Base-by-base conservation (phyloP, 352 stramenopile genomes). In the Phytophthora meadii region DNA sequence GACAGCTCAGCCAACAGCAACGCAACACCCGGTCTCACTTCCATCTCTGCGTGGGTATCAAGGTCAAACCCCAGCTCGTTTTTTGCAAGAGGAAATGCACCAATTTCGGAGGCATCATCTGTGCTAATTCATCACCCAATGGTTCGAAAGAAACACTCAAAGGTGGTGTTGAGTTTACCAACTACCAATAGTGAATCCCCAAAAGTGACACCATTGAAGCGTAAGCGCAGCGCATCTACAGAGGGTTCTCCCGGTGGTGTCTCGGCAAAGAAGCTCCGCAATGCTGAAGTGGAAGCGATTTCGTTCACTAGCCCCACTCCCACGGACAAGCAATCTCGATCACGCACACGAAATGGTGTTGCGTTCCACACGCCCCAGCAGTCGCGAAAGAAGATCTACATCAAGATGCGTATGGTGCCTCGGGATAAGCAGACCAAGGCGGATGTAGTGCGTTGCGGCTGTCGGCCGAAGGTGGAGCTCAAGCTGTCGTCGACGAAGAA, bases 351-450 rank as follows among this genome's bases (percentile, higher is more conserved):
- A 61, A 62, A 66, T 67, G 58, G 28, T 5, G 54, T 79, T 42
- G 61, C 68, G 7, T 77, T 76, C 40, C 74, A 87, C 46, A 90
- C 83, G 8, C 79, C 81, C 4, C 77, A 79, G 28, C 79, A 80
- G 47, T 73, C 71, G 2, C 70, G 71, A 34, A 91, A 92, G 67
- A 94, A 94, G 51, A 79, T 91, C 46, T 88, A 86, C 54, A 89
- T 94, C 65, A 94, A 92, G 65, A 86, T 94, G 59, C 86, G 86
- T 25, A 90, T 94, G 67, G 82, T 92, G 39, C 86, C 86, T 11
- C 76, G 70, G n/a, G 82, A 94, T 52, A 81, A 78, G 27, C 65
- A 79, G 15, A 90, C 86, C 1, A 87, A 86, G 45, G 52, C 67
- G 9, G 48, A 77, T 22, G 65, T 94, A 12, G 73, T 78, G 22